Percentiles rank a stretch among this genome's conserved stretches.
Conservation (phyloP, 768 basidiomycete species). For the Kwoniella sp. region DNA sequence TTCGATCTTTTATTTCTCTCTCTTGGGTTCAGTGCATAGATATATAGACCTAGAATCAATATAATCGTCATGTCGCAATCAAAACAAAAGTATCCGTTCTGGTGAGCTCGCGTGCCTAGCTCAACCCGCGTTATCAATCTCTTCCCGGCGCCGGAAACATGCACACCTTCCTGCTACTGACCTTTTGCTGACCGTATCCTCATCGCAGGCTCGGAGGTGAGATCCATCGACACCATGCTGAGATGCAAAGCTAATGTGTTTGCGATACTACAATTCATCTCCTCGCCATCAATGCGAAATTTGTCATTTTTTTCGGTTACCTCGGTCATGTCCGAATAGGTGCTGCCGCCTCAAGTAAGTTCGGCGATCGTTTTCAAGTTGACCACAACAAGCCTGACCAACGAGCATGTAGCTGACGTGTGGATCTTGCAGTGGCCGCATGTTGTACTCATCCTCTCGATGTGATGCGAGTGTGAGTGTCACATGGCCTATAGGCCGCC, state of each 20-base stretch:
- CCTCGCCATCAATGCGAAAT: neutral
- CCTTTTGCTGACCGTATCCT: no score
- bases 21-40: neutral
- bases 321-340: slow-evolving; percentile 32
- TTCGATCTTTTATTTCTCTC: neutral
- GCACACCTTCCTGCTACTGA: no score
- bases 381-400: neutral
- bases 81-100: slow-evolving; percentile 39
- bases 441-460: slow-evolving; percentile 52
- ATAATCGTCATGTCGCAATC: slow-evolving; percentile 10
- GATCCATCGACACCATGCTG: no score
- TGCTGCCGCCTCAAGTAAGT: slow-evolving; percentile 47
- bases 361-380: neutral
- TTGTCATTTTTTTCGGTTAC: neutral
- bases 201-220: slow-evolving; percentile 1
- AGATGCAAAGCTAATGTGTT: neutral
- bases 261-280: neutral
- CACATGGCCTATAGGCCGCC: neutral
- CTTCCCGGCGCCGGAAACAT: no score
- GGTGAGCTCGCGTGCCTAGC: slow-evolving; percentile 29
- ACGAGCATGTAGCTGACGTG: neutral
- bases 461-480: slow-evolving; percentile 50
- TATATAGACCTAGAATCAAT: neutral
- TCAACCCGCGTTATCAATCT: neutral
- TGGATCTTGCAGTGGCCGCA: slow-evolving; percentile 41